Evolutionary conservation across 2,329 filamentous ascomycete genomes (phyloP).

Genomic region (Didymella pinodella): DNA sequence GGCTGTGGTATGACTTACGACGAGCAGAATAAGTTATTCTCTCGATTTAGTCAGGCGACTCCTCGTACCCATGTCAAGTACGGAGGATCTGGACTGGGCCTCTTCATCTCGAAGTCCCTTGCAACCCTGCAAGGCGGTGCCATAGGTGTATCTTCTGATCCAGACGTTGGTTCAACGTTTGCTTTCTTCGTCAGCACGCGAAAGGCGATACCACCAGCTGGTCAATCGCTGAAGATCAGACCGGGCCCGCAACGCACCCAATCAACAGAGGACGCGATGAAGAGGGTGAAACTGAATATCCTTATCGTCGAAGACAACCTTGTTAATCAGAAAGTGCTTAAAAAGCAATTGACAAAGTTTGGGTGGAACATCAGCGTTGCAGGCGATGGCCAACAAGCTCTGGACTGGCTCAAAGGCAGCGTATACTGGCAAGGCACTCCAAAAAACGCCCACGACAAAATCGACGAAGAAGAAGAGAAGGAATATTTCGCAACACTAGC

Average conservation of each 20-base stretch:
- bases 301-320: slow-evolving; percentile 52
- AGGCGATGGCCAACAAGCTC: slow-evolving; percentile 50
- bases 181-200: slow-evolving; percentile 52
- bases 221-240: slow-evolving; percentile 14
- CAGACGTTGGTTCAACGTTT: slow-evolving; percentile 49
- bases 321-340: slow-evolving; percentile 53
- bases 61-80: slow-evolving; percentile 49
- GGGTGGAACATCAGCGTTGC: slow-evolving; percentile 50
- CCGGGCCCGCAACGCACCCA: slow-evolving; percentile 19
- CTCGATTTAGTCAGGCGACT: slow-evolving; percentile 42
- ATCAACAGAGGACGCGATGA: slow-evolving; percentile 36
- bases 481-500: slow-evolving; percentile 1
- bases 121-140: slow-evolving; percentile 49
- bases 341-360: slow-evolving; percentile 49
- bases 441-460: not conserved
- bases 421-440: slow-evolving; percentile 32
- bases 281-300: slow-evolving; percentile 30
- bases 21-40: slow-evolving; percentile 48
- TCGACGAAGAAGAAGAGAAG: not conserved
- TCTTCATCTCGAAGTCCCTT: slow-evolving; percentile 53
- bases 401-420: slow-evolving; percentile 46
- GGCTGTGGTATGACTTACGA: slow-evolving; percentile 51
- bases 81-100: slow-evolving; percentile 53
- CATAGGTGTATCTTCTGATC: slow-evolving; percentile 52
- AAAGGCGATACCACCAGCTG: slow-evolving; percentile 24